Evolutionary conservation across 2,329 filamentous ascomycete genomes (phyloP).

Genomic region (Trichoderma sp.): DNA sequence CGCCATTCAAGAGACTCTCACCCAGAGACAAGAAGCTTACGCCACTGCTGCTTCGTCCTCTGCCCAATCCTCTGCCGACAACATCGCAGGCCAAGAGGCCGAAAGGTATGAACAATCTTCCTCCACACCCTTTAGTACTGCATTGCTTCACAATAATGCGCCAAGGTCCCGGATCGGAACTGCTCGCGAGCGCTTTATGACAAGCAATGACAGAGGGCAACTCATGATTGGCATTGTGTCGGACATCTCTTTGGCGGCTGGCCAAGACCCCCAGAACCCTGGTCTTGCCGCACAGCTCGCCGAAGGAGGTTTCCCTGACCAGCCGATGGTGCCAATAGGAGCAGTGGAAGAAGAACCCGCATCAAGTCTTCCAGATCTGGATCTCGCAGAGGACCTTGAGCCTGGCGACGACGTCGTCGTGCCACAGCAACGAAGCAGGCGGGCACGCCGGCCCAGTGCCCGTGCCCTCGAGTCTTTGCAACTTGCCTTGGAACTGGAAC

Average conservation of each 20-base stretch:
- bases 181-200: conserved; percentile 24
- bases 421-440: conserved; percentile 11
- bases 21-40: not conserved
- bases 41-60: not conserved
- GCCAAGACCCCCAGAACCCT: conserved; percentile 14
- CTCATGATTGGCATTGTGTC: conserved; percentile 22
- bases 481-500: conserved; percentile 15
- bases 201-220: conserved; percentile 21
- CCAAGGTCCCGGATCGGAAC: conserved; percentile 20
- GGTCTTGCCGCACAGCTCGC: not conserved
- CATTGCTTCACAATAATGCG: not conserved
- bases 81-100: not conserved
- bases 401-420: not conserved
- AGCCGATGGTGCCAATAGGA: conserved; percentile 1
- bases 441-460: conserved; percentile 14
- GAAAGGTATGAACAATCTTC: conserved; percentile 12
- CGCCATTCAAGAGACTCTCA: not conserved
- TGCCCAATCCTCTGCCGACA: not conserved
- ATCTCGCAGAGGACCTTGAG: not conserved
- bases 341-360: conserved; percentile 18
- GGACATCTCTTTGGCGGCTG: conserved; percentile 4
- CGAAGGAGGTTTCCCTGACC: not conserved
- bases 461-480: conserved; percentile 21
- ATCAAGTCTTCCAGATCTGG: conserved; percentile 1
- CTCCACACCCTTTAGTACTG: not conserved